Percentiles rank a stretch among this genome's conserved stretches.
These are phyloP conservation scores for Pseudogymnoascus sp. DNA, from an alignment of 2,329 filamentous ascomycete genomes.

Conservation along the genomic window DNA sequence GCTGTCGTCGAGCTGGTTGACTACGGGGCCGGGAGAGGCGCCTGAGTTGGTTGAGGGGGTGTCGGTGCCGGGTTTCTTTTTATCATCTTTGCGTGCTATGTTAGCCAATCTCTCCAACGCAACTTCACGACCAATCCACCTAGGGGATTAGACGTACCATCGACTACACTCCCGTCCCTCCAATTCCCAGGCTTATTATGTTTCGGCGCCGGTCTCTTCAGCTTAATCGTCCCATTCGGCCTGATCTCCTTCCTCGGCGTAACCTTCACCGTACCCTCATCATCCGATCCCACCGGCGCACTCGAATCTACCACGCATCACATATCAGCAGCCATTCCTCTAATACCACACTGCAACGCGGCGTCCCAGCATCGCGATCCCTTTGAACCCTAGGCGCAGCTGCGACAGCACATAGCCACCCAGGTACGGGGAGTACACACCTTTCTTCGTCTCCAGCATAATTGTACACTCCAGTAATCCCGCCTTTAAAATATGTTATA, in stretches of 20 bases:
- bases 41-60: conserved; percentile 34
- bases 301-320: conserved; percentile 4
- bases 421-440: background rate
- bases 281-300: conserved; percentile 30
- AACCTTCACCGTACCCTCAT: conserved; percentile 55
- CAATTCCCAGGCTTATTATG: conserved; percentile 61
- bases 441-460: background rate
- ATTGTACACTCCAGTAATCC: background rate
- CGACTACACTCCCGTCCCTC: conserved; percentile 57
- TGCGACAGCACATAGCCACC: background rate
- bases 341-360: background rate
- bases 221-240: conserved; percentile 44
- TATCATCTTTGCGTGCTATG: conserved; percentile 36
- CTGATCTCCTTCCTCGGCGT: conserved; percentile 41
- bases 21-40: conserved; percentile 45
- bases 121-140: background rate
- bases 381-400: background rate
- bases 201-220: conserved; percentile 56
- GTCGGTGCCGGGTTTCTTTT: conserved; percentile 40
- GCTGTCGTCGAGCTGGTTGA: conserved; percentile 64
- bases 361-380: background rate
- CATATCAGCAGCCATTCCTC: background rate
- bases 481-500: background rate
- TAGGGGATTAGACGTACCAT: conserved; percentile 39
- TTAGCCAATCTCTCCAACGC: background rate